Percentiles rank a stretch among this genome's conserved stretches.
Conservation (phyloP, 768 basidiomycete species). For the Fibroporia radiculosa region DNA sequence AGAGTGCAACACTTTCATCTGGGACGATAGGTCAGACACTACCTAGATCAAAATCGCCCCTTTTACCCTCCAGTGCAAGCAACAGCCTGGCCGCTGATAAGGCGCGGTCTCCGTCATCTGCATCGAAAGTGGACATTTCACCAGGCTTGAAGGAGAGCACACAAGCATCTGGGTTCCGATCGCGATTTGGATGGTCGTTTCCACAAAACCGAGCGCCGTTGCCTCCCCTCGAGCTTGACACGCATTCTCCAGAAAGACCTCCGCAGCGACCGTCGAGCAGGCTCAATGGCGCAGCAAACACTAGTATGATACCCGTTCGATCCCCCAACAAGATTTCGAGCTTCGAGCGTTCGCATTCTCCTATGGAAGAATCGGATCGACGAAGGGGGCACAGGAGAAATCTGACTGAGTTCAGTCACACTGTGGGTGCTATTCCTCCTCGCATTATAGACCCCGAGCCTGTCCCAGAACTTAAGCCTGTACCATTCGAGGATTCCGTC, state of each 20-base stretch:
- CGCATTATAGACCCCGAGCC: not conserved
- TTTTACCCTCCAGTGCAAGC: slow-evolving; percentile 4
- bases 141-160: slow-evolving; percentile 2
- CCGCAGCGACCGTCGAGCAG: not conserved
- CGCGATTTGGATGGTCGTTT: slow-evolving; percentile 34
- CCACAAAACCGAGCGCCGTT: slow-evolving; percentile 26
- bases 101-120: not conserved
- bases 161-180: slow-evolving; percentile 16
- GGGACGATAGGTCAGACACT: not conserved
- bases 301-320: slow-evolving; percentile 39
- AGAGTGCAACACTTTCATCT: no score
- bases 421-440: slow-evolving; percentile 18
- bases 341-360: slow-evolving; percentile 8
- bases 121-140: not conserved
- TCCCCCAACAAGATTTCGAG: slow-evolving; percentile 34
- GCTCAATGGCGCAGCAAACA: not conserved
- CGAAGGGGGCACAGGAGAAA: slow-evolving; percentile 21
- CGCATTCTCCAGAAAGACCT: slow-evolving; percentile 19
- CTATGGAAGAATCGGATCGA: slow-evolving; percentile 7
- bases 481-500: not conserved
- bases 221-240: slow-evolving; percentile 33
- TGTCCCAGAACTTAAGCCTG: not conserved
- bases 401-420: slow-evolving; percentile 22
- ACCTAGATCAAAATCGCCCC: slow-evolving; percentile 11
- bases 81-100: not conserved